Evolutionary conservation across 2,329 filamentous ascomycete genomes (phyloP).

Genomic region (Botrytis pseudocinerea): DNA sequence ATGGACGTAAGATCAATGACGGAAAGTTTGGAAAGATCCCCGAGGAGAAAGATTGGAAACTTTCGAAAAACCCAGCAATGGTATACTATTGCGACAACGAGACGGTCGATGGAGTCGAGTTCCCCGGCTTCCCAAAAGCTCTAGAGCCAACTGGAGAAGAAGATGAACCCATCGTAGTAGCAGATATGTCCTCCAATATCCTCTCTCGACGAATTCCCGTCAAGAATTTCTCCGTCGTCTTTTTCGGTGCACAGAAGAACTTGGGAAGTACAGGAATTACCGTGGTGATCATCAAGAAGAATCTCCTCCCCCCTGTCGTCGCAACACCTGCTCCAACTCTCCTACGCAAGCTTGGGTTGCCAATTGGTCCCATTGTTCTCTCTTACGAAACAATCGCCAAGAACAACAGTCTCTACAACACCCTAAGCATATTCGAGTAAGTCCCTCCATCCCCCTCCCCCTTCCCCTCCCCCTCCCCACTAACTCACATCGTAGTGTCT

Average conservation of each 20-base stretch:
- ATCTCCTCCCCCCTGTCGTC: constrained; percentile 67
- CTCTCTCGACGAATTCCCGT: constrained; percentile 77
- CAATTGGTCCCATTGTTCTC: constrained; percentile 76
- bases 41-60: constrained; percentile 71
- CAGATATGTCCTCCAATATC: constrained; percentile 95
- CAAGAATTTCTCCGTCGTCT: constrained; percentile 78
- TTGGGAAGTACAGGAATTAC: constrained; percentile 84
- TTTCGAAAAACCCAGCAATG: constrained; percentile 68
- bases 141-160: constrained; percentile 60
- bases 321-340: constrained; percentile 67
- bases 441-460: constrained; percentile 32
- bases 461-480: not conserved
- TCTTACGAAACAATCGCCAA: constrained; percentile 84
- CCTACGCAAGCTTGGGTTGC: constrained; percentile 72
- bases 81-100: constrained; percentile 91
- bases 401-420: constrained; percentile 96
- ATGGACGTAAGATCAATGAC: constrained; percentile 63
- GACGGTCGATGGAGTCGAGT: constrained; percentile 92
- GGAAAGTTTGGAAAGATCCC: constrained; percentile 89
- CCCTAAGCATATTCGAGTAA: constrained; percentile 83
- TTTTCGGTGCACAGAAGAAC: constrained; percentile 96
- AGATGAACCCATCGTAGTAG: constrained; percentile 74
- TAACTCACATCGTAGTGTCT: constrained; percentile 59
- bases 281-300: constrained; percentile 81
- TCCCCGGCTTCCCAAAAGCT: constrained; percentile 67